A percentile compares a stretch with the other conserved stretches of the same genome.
Evolutionary conservation across 768 basidiomycete species (phyloP).

Genomic region (Podaxis sp.): DNA sequence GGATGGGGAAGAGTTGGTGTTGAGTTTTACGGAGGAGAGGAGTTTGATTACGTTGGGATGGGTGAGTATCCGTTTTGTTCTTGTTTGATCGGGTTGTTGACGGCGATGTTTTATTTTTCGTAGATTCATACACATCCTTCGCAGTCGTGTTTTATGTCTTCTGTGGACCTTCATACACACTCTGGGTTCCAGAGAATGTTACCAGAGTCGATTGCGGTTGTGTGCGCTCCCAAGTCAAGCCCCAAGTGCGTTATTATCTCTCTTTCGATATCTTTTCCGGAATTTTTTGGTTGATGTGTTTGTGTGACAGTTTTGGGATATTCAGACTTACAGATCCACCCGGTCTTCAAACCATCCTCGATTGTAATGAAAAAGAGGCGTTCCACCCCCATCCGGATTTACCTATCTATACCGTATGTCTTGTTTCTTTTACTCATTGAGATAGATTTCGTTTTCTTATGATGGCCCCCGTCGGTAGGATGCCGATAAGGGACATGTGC

Average conservation of each 20-base stretch:
- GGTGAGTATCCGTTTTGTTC: conserved; percentile 43
- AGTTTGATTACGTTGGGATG: conserved; percentile 86
- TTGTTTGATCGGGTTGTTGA: background rate
- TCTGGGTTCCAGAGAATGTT: conserved; percentile 87
- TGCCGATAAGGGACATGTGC: conserved; percentile 81
- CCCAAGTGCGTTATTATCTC: conserved; percentile 51
- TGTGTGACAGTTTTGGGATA: conserved; percentile 64
- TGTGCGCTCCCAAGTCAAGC: conserved; percentile 77
- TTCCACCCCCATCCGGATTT: conserved; percentile 85
- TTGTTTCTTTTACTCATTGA: background rate
- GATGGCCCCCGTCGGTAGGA: conserved; percentile 40
- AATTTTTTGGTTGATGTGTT: background rate
- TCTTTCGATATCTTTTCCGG: conserved; percentile 3
- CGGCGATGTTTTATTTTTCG: background rate
- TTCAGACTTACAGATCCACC: conserved; percentile 83
- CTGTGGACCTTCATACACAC: conserved; percentile 89
- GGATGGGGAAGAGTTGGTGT: conserved; percentile 84
- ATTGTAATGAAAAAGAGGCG: conserved; percentile 65
- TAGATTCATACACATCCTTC: conserved; percentile 93
- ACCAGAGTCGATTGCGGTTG: conserved; percentile 89
- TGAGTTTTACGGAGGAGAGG: conserved; percentile 80
- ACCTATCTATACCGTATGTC: conserved; percentile 81
- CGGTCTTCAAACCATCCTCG: conserved; percentile 67
- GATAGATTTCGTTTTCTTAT: background rate
- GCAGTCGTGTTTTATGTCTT: conserved; percentile 94